Evolutionary conservation across 2,329 filamentous ascomycete species (phyloP), one percentile per base, ranked within the genome.

Genomic region (Monosporascus cannonballus): DNA sequence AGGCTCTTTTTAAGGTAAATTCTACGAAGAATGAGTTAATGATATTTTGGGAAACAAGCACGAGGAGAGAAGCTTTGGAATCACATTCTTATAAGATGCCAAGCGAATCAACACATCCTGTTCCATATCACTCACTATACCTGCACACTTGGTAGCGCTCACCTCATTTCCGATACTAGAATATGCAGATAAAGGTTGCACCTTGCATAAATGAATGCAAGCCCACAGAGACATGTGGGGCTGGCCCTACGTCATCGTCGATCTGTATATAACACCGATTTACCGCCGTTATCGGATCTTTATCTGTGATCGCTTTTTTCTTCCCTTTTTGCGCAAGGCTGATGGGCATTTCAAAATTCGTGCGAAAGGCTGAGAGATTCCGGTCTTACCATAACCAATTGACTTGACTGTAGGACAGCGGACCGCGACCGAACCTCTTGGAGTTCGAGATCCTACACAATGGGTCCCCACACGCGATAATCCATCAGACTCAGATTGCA

Each of bases 401-500:
- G 30, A 34, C 30, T 34, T 14, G 30, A 34, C 4, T 14, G 14
- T 9, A 34, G 11, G 42, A 14, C 38, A 55, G 56, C 45, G 45
- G 51, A 42, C 20, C 24, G 47, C 39, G 38, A 17, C 24, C 36
- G 22, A 51, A 41, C 39, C 4, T 47, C n/a, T 6, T 15, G 4
- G 46, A 24, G 24, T 30, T 25, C 14, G 22, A 22, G 38, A 30
- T 44, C 15, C n/a, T 27, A 11, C 30, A n/a, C 30, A n/a, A 55
- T 47, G 46, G 37, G 27, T 9, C n/a, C 30, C 4, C 38, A 15
- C 11, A 22, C 48, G 54, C 47, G 30, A 58, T 58, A 56, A 50
- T 18, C 46, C 42, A 37, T 18, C 42, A 7, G 24, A 46, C 22
- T 17, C 4, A n/a, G 3, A n/a, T 22, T 14, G 6, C 24, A 30